Evolutionary conservation across 768 basidiomycete genomes (phyloP).

Genomic region (Tulasnella sp.): DNA sequence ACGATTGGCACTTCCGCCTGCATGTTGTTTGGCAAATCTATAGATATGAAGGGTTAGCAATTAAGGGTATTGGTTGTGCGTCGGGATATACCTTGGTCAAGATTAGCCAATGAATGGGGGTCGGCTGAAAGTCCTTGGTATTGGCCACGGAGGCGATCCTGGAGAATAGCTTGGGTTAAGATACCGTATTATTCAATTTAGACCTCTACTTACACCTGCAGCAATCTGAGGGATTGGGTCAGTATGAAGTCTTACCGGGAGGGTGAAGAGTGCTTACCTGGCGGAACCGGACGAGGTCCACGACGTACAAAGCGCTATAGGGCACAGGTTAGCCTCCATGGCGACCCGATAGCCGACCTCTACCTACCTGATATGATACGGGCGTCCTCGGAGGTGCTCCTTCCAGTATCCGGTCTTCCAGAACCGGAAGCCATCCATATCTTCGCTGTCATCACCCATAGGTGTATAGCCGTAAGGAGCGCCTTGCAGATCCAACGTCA

Average conservation of each 20-base stretch:
- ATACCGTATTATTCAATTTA: neutral
- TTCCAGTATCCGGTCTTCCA: conserved; percentile 99
- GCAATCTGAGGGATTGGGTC: conserved; percentile 50
- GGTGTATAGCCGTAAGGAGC: conserved; percentile 96
- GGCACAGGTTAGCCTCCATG: neutral
- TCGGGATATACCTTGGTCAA: conserved; percentile 77
- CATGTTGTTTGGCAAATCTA: conserved; percentile 95
- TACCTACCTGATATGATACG: conserved; percentile 92
- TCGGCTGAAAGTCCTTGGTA: conserved; percentile 95
- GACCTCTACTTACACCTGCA: conserved; percentile 54
- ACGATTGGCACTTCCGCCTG: conserved; percentile 93
- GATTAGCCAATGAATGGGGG: conserved; percentile 89
- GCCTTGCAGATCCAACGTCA: conserved; percentile 90
- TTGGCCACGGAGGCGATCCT: conserved; percentile 88
- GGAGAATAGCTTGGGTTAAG: conserved; percentile 16
- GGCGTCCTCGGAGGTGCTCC: conserved; percentile 77
- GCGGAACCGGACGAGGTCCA: conserved; percentile 94
- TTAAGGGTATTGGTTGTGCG: neutral
- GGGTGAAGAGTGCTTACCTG: conserved; percentile 63
- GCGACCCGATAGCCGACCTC: neutral
- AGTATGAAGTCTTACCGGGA: neutral
- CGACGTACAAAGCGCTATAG: conserved; percentile 86
- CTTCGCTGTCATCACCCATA: conserved; percentile 93
- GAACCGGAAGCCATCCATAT: conserved; percentile 98
- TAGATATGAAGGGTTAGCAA: neutral